Evolutionary conservation across 352 stramenopile genomes (phyloP).

Genomic region (Globisporangium megalacanthum): DNA sequence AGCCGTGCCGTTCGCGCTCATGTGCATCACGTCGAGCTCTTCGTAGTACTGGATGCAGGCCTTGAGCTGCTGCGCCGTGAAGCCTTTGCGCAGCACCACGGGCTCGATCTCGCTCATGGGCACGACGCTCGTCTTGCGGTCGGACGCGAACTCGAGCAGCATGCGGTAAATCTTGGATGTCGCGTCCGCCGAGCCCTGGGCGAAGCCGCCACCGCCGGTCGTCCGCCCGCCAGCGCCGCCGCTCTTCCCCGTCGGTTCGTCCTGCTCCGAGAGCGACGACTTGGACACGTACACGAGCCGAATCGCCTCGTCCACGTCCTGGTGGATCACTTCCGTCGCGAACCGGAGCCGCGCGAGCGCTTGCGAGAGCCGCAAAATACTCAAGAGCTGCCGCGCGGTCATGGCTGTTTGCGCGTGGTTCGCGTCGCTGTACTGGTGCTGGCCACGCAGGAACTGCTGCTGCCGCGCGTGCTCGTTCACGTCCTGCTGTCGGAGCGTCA

Average conservation of each 20-base stretch:
- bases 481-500: conserved; percentile 94
- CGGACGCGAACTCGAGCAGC: conserved; percentile 91
- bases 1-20: conserved; percentile 68
- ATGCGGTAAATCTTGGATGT: conserved; percentile 95
- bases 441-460: conserved; percentile 40
- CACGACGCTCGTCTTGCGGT: conserved; percentile 61
- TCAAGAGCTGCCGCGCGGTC: conserved; percentile 98
- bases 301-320: conserved; percentile 98
- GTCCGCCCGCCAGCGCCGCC: conserved; percentile 11
- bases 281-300: conserved; percentile 97
- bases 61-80: conserved; percentile 93
- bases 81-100: conserved; percentile 95
- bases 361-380: conserved; percentile 96
- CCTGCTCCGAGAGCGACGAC: conserved; percentile 89
- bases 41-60: conserved; percentile 95
- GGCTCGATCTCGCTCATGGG: conserved; percentile 90
- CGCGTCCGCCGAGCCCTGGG: conserved; percentile 74
- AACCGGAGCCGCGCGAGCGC: conserved; percentile 97
- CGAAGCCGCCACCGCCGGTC: conserved; percentile 9
- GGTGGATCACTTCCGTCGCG: conserved; percentile 90
- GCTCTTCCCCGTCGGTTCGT: conserved; percentile 41
- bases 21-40: conserved; percentile 74
- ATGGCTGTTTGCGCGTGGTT: conserved; percentile 96
- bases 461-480: conserved; percentile 73
- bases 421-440: conserved; percentile 26